These are phyloP conservation scores for Hypoxylon sp. DNA, from an alignment of 2,329 filamentous ascomycete species.

Conservation along the genomic window DNA sequence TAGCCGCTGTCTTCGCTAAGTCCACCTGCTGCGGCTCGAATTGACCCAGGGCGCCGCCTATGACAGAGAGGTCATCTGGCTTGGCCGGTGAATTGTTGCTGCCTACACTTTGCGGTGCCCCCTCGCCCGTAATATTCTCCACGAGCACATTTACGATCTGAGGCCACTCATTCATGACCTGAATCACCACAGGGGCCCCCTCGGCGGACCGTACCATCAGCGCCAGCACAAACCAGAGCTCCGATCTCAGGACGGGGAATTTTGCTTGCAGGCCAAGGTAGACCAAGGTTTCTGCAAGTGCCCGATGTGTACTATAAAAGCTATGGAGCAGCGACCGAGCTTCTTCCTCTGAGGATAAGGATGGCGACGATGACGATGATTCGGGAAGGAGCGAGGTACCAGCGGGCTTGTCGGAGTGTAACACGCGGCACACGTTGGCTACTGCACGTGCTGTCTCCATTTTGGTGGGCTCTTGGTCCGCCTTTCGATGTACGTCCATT, in stretches of 20 bases:
- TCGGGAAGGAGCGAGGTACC: slow-evolving; percentile 33
- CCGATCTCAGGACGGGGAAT: slow-evolving; percentile 69
- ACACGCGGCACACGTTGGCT: slow-evolving; percentile 64
- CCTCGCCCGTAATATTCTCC: slow-evolving; percentile 62
- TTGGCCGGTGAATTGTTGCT: neutral
- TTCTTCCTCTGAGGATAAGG: slow-evolving; percentile 8
- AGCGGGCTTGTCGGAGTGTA: slow-evolving; percentile 57
- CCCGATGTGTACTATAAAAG: slow-evolving; percentile 61
- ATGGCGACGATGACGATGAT: slow-evolving; percentile 30
- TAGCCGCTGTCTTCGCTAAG: slow-evolving; percentile 57
- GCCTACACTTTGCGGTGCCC: slow-evolving; percentile 28
- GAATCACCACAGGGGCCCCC: slow-evolving; percentile 60
- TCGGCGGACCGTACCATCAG: slow-evolving; percentile 66
- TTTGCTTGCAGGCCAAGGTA: slow-evolving; percentile 68
- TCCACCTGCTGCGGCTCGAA: slow-evolving; percentile 62
- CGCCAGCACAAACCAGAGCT: slow-evolving; percentile 72
- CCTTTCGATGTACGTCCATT: slow-evolving; percentile 56
- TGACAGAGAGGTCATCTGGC: slow-evolving; percentile 15
- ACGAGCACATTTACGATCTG: slow-evolving; percentile 60
- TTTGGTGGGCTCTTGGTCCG: slow-evolving; percentile 66
- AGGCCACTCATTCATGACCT: slow-evolving; percentile 55
- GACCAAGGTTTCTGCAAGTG: slow-evolving; percentile 58
- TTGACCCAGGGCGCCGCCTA: slow-evolving; percentile 18
- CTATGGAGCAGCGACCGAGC: slow-evolving; percentile 40
- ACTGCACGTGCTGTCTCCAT: slow-evolving; percentile 69